A percentile compares a stretch with the other conserved stretches of the same genome.
Conservation (phyloP, 441 rosid genomes). For the Erysimum cheiri region DNA sequence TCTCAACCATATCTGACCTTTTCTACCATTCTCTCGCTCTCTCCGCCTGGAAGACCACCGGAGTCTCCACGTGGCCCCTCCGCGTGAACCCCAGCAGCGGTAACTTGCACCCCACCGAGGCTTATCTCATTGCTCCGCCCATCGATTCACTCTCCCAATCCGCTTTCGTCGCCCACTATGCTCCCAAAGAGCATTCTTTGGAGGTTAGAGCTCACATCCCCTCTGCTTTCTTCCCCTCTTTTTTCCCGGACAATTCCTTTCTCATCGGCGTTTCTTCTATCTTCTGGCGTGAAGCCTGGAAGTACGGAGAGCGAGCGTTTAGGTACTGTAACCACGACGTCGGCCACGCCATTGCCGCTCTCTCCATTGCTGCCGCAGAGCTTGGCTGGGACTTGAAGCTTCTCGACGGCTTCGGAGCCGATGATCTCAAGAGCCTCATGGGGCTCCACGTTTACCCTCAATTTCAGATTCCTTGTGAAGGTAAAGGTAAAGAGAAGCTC, state of each 20-base stretch:
- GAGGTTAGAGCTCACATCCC: slow-evolving; percentile 73
- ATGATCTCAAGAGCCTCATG: slow-evolving; percentile 65
- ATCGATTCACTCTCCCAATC: slow-evolving; percentile 54
- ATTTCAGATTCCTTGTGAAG: slow-evolving; percentile 50
- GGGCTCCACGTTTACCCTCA: slow-evolving; percentile 50
- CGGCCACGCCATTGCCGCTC: slow-evolving; percentile 82
- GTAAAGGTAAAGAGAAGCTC: slow-evolving; percentile 51
- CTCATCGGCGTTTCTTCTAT: slow-evolving; percentile 74
- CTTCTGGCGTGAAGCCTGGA: slow-evolving; percentile 97
- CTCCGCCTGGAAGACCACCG: slow-evolving; percentile 90
- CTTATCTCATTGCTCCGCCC: slow-evolving; percentile 73
- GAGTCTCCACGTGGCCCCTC: slow-evolving; percentile 86
- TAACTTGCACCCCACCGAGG: slow-evolving; percentile 83
- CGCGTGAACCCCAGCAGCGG: slow-evolving; percentile 97
- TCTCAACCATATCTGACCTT: slow-evolving; percentile 65
- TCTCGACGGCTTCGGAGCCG: slow-evolving; percentile 74
- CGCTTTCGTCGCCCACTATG: slow-evolving; percentile 78
- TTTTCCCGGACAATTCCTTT: slow-evolving; percentile 62
- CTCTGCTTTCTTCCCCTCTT: slow-evolving; percentile 47
- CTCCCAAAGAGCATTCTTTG: slow-evolving; percentile 76
- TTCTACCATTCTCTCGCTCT: slow-evolving; percentile 81
- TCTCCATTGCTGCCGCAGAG: slow-evolving; percentile 74
- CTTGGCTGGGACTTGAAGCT: slow-evolving; percentile 93
- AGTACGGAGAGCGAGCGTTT: slow-evolving; percentile 88
- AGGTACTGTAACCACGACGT: slow-evolving; percentile 88